Evolutionary conservation across 2,329 filamentous ascomycete species (phyloP).

Genomic region (Aspergillus carbonarius): DNA sequence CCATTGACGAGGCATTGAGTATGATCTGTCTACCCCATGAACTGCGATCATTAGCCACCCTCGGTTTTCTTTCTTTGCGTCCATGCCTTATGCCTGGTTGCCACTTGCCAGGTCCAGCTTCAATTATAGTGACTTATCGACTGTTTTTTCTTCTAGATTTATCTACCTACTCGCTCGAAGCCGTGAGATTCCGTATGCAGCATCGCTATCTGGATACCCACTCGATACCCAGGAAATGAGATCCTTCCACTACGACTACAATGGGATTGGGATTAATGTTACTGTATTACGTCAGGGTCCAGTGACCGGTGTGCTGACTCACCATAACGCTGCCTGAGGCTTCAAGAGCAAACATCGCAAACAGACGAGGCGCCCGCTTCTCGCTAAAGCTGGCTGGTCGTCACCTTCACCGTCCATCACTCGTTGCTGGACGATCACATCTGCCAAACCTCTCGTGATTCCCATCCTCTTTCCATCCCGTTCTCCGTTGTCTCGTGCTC

Average conservation of each 20-base stretch:
- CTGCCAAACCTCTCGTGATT: constrained; percentile 20
- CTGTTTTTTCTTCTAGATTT: too few relatives aligned
- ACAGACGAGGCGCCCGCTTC: constrained; percentile 21
- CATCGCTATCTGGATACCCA: background rate
- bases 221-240: background rate
- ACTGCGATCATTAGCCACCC: background rate
- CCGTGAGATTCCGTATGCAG: too few relatives aligned
- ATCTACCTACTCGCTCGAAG: too few relatives aligned
- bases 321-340: constrained; percentile 17
- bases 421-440: constrained; percentile 26
- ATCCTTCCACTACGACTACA: background rate
- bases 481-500: constrained; percentile 9
- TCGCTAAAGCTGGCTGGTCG: constrained; percentile 26
- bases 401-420: constrained; percentile 29
- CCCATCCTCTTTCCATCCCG: constrained; percentile 13
- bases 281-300: background rate
- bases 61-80: background rate
- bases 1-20: background rate
- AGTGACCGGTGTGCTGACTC: background rate
- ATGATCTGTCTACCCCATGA: background rate
- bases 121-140: too few relatives aligned
- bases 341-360: constrained; percentile 17
- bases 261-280: background rate
- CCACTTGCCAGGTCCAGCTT: background rate
- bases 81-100: background rate